Evolutionary conservation across 805 yeast genomes (phyloP).

Genomic region (Metschnikowia anglica): DNA sequence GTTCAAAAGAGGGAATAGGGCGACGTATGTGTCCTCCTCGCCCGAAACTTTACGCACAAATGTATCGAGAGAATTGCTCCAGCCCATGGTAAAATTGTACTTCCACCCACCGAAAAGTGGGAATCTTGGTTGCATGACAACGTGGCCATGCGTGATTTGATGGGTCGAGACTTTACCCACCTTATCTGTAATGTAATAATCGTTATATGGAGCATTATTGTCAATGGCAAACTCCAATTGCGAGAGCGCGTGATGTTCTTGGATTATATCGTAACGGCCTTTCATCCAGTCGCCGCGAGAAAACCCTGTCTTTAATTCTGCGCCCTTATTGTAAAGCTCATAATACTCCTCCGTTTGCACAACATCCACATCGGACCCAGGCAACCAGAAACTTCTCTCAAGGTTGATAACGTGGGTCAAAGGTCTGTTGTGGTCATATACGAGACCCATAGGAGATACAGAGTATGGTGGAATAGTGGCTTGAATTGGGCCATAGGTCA

Average conservation of each 20-base stretch:
- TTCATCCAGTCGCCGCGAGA: constrained; percentile 77
- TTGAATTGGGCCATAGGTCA: constrained; percentile 57
- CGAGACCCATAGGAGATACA: constrained; percentile 49
- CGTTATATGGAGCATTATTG: constrained; percentile 34
- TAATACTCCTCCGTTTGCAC: constrained; percentile 81
- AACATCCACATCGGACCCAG: constrained; percentile 71
- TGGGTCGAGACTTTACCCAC: constrained; percentile 93
- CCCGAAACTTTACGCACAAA: constrained; percentile 45
- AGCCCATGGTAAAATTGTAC: constrained; percentile 94
- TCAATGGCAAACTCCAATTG: constrained; percentile 57
- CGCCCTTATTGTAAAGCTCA: constrained; percentile 75
- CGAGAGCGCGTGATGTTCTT: constrained; percentile 58
- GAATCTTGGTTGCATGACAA: constrained; percentile 77
- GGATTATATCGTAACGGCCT: constrained; percentile 47
- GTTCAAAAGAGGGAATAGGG: constrained; percentile 68
- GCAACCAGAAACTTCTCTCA: constrained; percentile 80
- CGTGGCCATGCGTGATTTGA: constrained; percentile 39
- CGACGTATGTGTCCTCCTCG: constrained; percentile 50
- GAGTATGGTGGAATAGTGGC: constrained; percentile 46
- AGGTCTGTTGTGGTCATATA: constrained; percentile 67
- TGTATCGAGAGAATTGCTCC: constrained; percentile 62
- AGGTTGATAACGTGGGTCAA: constrained; percentile 58
- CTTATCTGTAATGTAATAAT: constrained; percentile 78
- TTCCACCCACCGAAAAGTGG: constrained; percentile 98
- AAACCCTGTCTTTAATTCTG: constrained; percentile 66